Evolutionary conservation across 2,329 filamentous ascomycete species (phyloP), one percentile per base, ranked within the genome.

Genomic region (Cladosporium halotolerans): DNA sequence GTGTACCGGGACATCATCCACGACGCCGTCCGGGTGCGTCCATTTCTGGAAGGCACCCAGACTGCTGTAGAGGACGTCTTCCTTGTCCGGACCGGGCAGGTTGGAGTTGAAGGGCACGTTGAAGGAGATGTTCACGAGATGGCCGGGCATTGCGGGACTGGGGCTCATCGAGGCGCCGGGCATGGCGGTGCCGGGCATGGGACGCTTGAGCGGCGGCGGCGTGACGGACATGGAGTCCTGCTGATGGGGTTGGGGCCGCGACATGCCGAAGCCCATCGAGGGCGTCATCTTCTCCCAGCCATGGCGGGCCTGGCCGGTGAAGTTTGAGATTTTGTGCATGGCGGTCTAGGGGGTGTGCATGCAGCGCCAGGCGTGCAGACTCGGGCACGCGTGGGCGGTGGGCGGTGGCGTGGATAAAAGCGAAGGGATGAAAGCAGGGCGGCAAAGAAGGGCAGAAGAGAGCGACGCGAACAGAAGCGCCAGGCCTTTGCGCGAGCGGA

Each of bases 71-170:
- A 97, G 81, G 65, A 99, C 89, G 72, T 97, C 91, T 71, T 96
- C 90, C 62, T 87, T 87, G 66, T 97, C 90, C 59, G 93, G 93
- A 33, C 93, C 93, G 58, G 88, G 82, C 57, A 99, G 83, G 65
- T 92, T 92, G 59, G 89, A 95, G 62, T 90, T 85, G 73, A 97
- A 96, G 57, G 93, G 93, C 45, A 99, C 87, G 69, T 96, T 97
- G 83, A 99, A 97, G 60, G 89, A 92, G 70, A 96, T 86, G 72
- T 95, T 89, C 72, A 97, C 88, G 60, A 83, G 84, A 49, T 85
- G 79, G 69, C 92, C 87, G 67, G 85, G 80, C 58, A 85, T 78
- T 55, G 86, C 82, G 60, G 86, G 84, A 63, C 84, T 72, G 33
- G 65, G 67, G 52, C 61, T 62, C 62, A 80, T 68, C 18, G 66